Evolutionary conservation across 352 stramenopile species (phyloP).

Genomic region (Globisporangium takayamanum): DNA sequence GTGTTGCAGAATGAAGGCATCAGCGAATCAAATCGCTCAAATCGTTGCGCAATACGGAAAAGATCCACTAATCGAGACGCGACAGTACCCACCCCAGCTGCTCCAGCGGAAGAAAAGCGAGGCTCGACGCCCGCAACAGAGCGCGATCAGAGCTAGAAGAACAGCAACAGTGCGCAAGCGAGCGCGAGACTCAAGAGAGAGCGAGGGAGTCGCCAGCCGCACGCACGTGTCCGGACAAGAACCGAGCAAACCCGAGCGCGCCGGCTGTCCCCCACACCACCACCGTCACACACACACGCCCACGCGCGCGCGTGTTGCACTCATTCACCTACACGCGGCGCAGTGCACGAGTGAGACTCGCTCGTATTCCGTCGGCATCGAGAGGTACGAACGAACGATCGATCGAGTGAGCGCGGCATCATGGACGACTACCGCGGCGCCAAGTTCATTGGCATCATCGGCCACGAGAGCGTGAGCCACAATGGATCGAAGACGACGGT

Average conservation of each 20-base stretch:
- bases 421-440: constrained; percentile 43
- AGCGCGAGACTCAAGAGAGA: not conserved
- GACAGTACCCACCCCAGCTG: too few species aligned
- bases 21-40: too few species aligned
- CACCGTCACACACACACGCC: not conserved
- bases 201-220: not conserved
- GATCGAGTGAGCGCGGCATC: not conserved
- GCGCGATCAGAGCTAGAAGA: not conserved
- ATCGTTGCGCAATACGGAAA: too few species aligned
- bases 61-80: too few species aligned
- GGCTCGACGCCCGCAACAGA: too few species aligned
- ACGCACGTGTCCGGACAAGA: not conserved
- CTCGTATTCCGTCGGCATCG: too few species aligned
- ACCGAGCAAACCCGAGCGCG: not conserved
- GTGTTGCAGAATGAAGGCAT: too few species aligned
- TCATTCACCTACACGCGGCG: not conserved
- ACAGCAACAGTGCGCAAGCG: not conserved
- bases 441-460: constrained; percentile 84
- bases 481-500: constrained; percentile 85
- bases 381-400: too few species aligned
- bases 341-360: too few species aligned
- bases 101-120: too few species aligned
- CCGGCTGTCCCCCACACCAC: too few species aligned
- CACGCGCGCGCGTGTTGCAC: not conserved
- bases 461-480: constrained; percentile 82